Conservation (phyloP, 257 asterid species). For the Rhazya stricta region DNA sequence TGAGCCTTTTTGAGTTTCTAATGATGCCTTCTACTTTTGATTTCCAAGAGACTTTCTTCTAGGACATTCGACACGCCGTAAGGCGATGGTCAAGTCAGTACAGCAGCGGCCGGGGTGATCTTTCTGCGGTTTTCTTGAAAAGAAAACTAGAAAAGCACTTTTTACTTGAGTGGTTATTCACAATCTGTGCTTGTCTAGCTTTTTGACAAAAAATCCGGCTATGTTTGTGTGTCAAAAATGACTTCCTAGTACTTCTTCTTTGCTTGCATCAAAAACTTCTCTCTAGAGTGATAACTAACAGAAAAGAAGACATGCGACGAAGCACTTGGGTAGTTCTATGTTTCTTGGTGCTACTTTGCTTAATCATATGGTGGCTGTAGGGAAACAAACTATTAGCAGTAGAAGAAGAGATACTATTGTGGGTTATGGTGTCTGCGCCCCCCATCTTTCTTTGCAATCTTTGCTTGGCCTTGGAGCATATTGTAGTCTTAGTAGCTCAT, state of each 20-base stretch:
- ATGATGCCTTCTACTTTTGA: constrained; percentile 1
- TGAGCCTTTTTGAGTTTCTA: not conserved
- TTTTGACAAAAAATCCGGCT: not conserved
- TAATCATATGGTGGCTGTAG: not conserved
- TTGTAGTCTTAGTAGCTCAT: constrained; percentile 13
- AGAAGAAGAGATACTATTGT: not conserved
- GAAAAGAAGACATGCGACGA: not conserved
- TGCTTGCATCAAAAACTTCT: not conserved
- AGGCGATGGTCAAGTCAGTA: constrained; percentile 5
- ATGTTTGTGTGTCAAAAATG: not conserved
- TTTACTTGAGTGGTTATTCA: constrained; percentile 2
- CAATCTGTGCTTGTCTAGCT: not conserved
- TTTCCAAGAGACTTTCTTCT: not conserved
- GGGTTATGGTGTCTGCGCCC: not conserved
- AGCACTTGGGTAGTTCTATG: too few species aligned
- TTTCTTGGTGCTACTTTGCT: too few species aligned
- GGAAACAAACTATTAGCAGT: not conserved
- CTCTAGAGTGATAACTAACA: not conserved
- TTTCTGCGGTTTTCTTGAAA: constrained; percentile 1
- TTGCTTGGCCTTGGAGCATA: not conserved
- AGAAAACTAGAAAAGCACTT: not conserved
- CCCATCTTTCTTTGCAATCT: not conserved
- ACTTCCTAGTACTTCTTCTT: not conserved
- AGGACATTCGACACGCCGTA: not conserved
- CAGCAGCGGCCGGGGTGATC: not conserved